Percentiles rank a stretch among this genome's conserved stretches.
phyloP scores from a whole-genome alignment of 805 yeast genomes.

The Saturnispora saitoi region DNA sequence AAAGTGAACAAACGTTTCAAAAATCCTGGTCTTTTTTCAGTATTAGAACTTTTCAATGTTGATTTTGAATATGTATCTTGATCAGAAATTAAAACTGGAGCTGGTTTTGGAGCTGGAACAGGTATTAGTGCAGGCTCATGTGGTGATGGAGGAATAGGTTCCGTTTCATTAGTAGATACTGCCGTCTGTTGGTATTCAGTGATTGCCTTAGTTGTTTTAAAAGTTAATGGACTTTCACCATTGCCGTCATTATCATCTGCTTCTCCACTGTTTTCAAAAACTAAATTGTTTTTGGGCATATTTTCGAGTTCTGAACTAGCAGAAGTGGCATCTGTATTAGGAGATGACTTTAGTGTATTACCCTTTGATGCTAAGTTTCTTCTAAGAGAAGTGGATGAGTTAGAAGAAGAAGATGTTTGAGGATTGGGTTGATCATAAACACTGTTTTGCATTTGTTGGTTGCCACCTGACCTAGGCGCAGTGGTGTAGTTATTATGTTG shows the following conservation, averaged over 20 bases:
- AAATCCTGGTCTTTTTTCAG: slow-evolving; percentile 5
- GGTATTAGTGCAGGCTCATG: not conserved
- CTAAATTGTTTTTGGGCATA: not conserved
- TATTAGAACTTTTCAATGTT: not conserved
- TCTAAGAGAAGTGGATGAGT: slow-evolving; percentile 2
- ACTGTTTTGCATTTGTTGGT: not conserved
- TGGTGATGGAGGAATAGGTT: not conserved
- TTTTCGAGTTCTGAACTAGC: not conserved
- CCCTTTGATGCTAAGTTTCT: not conserved
- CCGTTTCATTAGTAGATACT: not conserved
- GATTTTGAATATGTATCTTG: not conserved
- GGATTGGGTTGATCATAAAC: not conserved
- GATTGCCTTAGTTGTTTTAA: not conserved
- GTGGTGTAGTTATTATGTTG: not conserved
- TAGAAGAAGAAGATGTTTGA: slow-evolving; percentile 4
- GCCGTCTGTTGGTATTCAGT: not conserved
- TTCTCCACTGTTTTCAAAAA: not conserved
- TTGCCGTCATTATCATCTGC: not conserved
- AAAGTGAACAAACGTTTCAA: slow-evolving; percentile 6
- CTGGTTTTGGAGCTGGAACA: not conserved
- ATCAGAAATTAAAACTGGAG: not conserved
- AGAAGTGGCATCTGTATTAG: slow-evolving; percentile 3
- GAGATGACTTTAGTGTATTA: not conserved
- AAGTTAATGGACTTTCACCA: not conserved
- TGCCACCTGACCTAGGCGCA: not conserved